Conservation (phyloP, 805 yeast genomes). For the Suhomyces emberorum region DNA sequence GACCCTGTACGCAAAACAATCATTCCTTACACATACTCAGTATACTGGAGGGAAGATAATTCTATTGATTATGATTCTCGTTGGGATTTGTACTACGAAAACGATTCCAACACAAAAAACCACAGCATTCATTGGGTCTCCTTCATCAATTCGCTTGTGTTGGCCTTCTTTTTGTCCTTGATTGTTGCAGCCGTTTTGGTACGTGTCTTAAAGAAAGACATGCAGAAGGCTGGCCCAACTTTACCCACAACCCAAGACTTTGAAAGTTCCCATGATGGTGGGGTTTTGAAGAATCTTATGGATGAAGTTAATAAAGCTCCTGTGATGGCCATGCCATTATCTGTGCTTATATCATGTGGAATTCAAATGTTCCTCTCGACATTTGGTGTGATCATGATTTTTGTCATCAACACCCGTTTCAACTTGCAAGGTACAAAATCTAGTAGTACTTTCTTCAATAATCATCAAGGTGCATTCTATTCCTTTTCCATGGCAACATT, state of each 20-base stretch:
- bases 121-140: constrained; percentile 74
- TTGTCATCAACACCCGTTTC: constrained; percentile 37
- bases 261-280: constrained; percentile 1
- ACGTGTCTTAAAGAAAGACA: constrained; percentile 51
- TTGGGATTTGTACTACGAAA: constrained; percentile 69
- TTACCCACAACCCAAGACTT: constrained; percentile 11
- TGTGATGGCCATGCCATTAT: constrained; percentile 42
- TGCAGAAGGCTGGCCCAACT: constrained; percentile 24
- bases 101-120: constrained; percentile 43
- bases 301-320: constrained; percentile 58
- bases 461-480: constrained; percentile 64
- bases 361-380: constrained; percentile 66
- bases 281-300: constrained; percentile 37
- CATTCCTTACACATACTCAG: constrained; percentile 80
- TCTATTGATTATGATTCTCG: constrained; percentile 62
- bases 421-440: constrained; percentile 24
- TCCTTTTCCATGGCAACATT: constrained; percentile 59
- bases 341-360: constrained; percentile 68
- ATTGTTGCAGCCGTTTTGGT: constrained; percentile 63
- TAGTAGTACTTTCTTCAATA: constrained; percentile 57
- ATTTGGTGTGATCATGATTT: constrained; percentile 55
- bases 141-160: constrained; percentile 64
- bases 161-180: constrained; percentile 58
- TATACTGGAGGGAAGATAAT: constrained; percentile 82
- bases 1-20: constrained; percentile 32